A percentile compares a stretch with the other conserved stretches of the same genome.
These are phyloP conservation scores for Aspergillus persii DNA, from an alignment of 2,329 filamentous ascomycete species.

Conservation along the genomic window DNA sequence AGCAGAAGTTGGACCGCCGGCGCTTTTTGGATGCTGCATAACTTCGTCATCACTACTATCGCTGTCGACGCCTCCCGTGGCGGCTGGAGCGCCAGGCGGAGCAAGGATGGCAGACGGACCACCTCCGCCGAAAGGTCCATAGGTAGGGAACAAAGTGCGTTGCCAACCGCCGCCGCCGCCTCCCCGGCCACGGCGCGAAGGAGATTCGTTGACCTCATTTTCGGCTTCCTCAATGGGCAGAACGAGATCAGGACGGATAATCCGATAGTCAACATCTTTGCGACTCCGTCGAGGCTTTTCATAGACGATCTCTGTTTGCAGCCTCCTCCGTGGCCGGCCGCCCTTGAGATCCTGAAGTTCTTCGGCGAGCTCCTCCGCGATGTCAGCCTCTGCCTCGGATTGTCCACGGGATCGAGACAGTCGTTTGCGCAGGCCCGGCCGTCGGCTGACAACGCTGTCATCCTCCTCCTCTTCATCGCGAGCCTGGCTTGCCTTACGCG, in stretches of 20 bases:
- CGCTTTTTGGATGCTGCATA: constrained; percentile 59
- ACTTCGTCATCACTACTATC: constrained; percentile 96
- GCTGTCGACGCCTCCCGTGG: constrained; percentile 78
- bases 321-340: constrained; percentile 41
- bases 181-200: constrained; percentile 65
- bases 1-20: constrained; percentile 62
- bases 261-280: constrained; percentile 79
- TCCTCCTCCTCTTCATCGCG: constrained; percentile 44
- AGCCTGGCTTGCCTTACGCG: constrained; percentile 40
- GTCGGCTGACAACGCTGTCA: constrained; percentile 48
- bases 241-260: constrained; percentile 70
- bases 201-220: constrained; percentile 65
- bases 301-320: constrained; percentile 36
- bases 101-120: constrained; percentile 69
- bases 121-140: constrained; percentile 85
- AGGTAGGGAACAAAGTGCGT: constrained; percentile 81
- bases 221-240: constrained; percentile 74
- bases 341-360: constrained; percentile 56
- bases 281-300: constrained; percentile 54
- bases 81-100: constrained; percentile 67
- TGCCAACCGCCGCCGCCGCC: constrained; percentile 64
- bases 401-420: constrained; percentile 46
- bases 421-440: constrained; percentile 52
- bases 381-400: constrained; percentile 48
- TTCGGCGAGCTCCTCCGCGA: constrained; percentile 58